These are phyloP conservation scores for Candida dajiaensis DNA, from an alignment of 805 yeast genomes.

Conservation along the genomic window DNA sequence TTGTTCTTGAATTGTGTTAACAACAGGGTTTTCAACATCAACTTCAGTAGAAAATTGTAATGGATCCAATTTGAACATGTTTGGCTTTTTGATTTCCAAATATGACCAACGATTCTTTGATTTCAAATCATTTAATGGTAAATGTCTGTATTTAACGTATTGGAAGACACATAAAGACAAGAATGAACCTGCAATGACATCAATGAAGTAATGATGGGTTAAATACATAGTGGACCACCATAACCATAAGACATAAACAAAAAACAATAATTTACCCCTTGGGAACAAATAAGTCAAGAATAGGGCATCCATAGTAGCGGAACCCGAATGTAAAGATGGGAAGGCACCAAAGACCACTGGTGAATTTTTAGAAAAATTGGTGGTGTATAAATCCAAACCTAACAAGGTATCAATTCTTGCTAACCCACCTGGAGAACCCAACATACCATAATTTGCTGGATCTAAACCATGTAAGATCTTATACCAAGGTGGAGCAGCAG, in stretches of 20 bases:
- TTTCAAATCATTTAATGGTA: constrained; percentile 53
- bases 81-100: constrained; percentile 30
- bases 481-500: constrained; percentile 99
- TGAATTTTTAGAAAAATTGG: constrained; percentile 69
- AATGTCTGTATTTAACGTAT: constrained; percentile 56
- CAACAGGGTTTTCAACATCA: constrained; percentile 27
- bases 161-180: constrained; percentile 66
- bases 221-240: constrained; percentile 99
- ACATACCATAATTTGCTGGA: constrained; percentile 88
- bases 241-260: constrained; percentile 80
- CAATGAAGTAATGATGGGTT: constrained; percentile 94
- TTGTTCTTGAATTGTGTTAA: not conserved
- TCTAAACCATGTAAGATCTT: constrained; percentile 75
- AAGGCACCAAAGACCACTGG: constrained; percentile 93
- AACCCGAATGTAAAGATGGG: constrained; percentile 87
- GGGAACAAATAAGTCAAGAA: constrained; percentile 86
- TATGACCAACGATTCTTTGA: constrained; percentile 71
- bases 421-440: constrained; percentile 93
- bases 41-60: constrained; percentile 18
- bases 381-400: constrained; percentile 78
- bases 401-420: constrained; percentile 77
- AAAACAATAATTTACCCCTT: constrained; percentile 53
- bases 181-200: constrained; percentile 90
- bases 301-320: constrained; percentile 89
- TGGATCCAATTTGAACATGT: constrained; percentile 31